These are phyloP conservation scores for Anthostomella pinea DNA, from an alignment of 2,329 filamentous ascomycete species.

Conservation along the genomic window DNA sequence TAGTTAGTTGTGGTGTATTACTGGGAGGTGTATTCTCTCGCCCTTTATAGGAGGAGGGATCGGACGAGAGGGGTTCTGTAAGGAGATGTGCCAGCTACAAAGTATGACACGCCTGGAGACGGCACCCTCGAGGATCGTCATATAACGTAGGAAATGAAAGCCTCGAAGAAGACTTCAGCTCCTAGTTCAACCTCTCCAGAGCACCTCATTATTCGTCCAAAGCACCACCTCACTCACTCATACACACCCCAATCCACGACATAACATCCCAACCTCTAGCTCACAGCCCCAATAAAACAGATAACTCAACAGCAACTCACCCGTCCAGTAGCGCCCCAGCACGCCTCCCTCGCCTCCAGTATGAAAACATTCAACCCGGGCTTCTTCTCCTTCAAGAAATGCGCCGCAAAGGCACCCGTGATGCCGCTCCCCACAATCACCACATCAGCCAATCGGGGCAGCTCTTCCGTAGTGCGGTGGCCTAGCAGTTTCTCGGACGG, in stretches of 20 bases:
- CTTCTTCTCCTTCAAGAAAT: slow-evolving; percentile 51
- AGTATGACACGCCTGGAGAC: too few species aligned
- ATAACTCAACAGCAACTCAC: slow-evolving; percentile 43
- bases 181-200: too few species aligned
- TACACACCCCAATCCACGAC: too few species aligned
- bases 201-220: too few species aligned
- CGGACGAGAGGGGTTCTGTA: not conserved
- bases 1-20: too few species aligned
- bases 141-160: too few species aligned
- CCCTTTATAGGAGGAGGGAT: too few species aligned
- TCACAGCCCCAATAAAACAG: too few species aligned
- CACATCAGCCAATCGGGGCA: slow-evolving; percentile 64
- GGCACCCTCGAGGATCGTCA: too few species aligned
- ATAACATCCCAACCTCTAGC: not conserved
- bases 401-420: slow-evolving; percentile 69
- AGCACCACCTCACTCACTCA: too few species aligned
- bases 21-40: too few species aligned
- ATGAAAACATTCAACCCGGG: slow-evolving; percentile 59
- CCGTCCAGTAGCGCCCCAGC: slow-evolving; percentile 79
- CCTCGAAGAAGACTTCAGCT: too few species aligned
- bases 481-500: slow-evolving; percentile 62
- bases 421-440: slow-evolving; percentile 75
- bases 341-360: slow-evolving; percentile 76
- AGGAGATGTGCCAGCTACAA: not conserved
- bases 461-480: slow-evolving; percentile 62